Evolutionary conservation across 768 basidiomycete genomes (phyloP).

Genomic region (Lactarius indigo): DNA sequence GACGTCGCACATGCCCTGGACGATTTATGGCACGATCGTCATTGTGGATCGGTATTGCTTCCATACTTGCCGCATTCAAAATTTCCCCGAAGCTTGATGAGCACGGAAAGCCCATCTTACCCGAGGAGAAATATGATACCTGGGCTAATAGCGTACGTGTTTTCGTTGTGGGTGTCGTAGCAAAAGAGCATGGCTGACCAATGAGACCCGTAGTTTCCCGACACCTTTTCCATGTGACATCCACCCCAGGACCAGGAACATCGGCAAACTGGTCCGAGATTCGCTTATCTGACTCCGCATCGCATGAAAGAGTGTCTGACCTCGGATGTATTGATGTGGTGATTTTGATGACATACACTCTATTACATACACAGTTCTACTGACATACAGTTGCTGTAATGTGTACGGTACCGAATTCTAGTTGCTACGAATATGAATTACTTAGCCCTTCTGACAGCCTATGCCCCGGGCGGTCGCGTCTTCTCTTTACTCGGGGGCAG

Average conservation of each 20-base stretch:
- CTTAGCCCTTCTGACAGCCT: not conserved
- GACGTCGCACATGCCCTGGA: slow-evolving; percentile 30
- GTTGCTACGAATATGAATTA: not conserved
- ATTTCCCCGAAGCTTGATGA: slow-evolving; percentile 11
- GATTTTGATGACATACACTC: not conserved
- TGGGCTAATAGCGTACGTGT: slow-evolving; percentile 20
- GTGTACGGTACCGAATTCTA: not conserved
- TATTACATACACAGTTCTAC: not conserved
- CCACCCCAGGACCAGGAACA: not conserved
- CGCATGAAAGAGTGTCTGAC: too few species aligned
- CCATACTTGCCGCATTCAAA: slow-evolving; percentile 11
- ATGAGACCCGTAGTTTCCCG: not conserved
- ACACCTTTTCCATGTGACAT: not conserved
- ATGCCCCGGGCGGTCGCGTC: not conserved
- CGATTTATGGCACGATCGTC: slow-evolving; percentile 23
- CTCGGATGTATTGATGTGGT: not conserved
- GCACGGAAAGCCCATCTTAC: slow-evolving; percentile 13
- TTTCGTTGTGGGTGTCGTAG: not conserved
- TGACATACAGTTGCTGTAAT: not conserved
- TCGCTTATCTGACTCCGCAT: slow-evolving; percentile 3
- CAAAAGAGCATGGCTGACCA: not conserved
- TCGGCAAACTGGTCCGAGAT: slow-evolving; percentile 2
- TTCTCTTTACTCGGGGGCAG: not conserved
- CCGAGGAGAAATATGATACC: slow-evolving; percentile 10
- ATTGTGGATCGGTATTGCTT: slow-evolving; percentile 19